Evolutionary conservation across 345 rosid genomes (phyloP).

Genomic region (Aethionema arabicum): DNA sequence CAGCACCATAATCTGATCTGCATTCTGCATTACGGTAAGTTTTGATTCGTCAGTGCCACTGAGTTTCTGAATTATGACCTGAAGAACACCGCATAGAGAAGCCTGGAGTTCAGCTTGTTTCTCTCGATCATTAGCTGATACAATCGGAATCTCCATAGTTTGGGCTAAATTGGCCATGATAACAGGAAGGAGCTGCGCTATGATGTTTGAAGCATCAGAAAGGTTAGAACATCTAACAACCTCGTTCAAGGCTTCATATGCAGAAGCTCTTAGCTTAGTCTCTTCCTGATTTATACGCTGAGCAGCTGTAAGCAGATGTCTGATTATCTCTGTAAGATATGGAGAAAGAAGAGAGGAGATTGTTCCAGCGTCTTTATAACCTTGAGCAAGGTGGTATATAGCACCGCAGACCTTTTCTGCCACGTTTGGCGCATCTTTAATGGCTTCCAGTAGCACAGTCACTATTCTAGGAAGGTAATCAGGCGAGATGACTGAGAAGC

Average conservation of each 20-base stretch:
- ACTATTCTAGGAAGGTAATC: slow-evolving; percentile 65
- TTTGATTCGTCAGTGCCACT: slow-evolving; percentile 63
- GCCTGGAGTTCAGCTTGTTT: slow-evolving; percentile 93
- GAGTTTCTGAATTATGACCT: slow-evolving; percentile 90
- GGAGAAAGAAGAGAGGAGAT: slow-evolving; percentile 70
- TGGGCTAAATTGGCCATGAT: slow-evolving; percentile 68
- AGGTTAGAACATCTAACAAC: slow-evolving; percentile 82
- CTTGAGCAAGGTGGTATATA: slow-evolving; percentile 89
- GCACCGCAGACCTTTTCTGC: slow-evolving; percentile 97
- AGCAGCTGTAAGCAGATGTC: slow-evolving; percentile 61
- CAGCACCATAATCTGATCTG: slow-evolving; percentile 80
- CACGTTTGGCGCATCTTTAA: slow-evolving; percentile 77
- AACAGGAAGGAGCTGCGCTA: slow-evolving; percentile 72
- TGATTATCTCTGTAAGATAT: slow-evolving; percentile 59
- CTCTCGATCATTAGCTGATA: slow-evolving; percentile 80
- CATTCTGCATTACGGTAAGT: slow-evolving; percentile 57
- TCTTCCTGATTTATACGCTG: slow-evolving; percentile 70
- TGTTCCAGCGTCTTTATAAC: slow-evolving; percentile 76
- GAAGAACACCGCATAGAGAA: slow-evolving; percentile 88
- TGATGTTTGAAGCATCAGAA: slow-evolving; percentile 57
- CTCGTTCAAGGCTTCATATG: slow-evolving; percentile 91
- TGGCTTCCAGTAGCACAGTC: slow-evolving; percentile 64
- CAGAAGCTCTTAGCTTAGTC: slow-evolving; percentile 75
- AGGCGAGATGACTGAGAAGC: slow-evolving; percentile 63
- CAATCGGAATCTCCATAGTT: slow-evolving; percentile 68